A percentile compares a stretch with the other conserved stretches of the same genome.
These are phyloP conservation scores for Penicillium odoratum DNA, from an alignment of 495 filamentous ascomycete species.

Conservation along the genomic window DNA sequence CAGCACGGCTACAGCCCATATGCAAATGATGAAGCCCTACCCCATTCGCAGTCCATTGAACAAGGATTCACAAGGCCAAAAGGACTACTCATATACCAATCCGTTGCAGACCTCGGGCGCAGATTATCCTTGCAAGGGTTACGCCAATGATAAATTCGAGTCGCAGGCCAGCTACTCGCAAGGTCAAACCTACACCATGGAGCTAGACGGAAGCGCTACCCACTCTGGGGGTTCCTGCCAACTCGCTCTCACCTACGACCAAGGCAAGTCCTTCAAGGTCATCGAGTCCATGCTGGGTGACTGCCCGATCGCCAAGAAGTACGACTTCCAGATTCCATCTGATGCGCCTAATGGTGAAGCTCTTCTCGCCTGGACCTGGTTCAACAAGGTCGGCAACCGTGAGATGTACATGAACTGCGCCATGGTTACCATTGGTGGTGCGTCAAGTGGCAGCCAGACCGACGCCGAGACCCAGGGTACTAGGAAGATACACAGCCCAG, in stretches of 20 bases:
- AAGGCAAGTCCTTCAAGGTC: conserved; percentile 68
- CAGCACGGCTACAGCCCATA: conserved; percentile 41
- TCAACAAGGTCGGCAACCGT: conserved; percentile 84
- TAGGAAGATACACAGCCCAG: not conserved
- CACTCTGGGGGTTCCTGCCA: conserved; percentile 91
- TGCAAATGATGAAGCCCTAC: conserved; percentile 47
- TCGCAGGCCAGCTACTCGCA: conserved; percentile 46
- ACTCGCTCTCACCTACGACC: conserved; percentile 77
- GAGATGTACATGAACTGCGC: conserved; percentile 98
- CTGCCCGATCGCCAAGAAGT: conserved; percentile 61
- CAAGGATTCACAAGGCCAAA: conserved; percentile 32
- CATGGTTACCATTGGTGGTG: conserved; percentile 63
- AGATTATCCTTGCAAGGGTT: conserved; percentile 56
- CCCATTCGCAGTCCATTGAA: conserved; percentile 51
- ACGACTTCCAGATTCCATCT: conserved; percentile 49
- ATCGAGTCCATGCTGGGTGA: conserved; percentile 82
- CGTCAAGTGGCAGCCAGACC: conserved; percentile 19
- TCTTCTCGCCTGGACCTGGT: conserved; percentile 83
- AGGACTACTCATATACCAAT: conserved; percentile 54
- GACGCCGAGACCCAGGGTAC: conserved; percentile 3
- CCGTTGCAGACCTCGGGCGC: conserved; percentile 43
- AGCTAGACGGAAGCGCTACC: conserved; percentile 55
- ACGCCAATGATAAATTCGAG: conserved; percentile 45
- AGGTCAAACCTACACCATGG: conserved; percentile 42
- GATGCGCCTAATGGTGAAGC: conserved; percentile 52